A percentile compares a stretch with the other conserved stretches of the same genome.
Conservation (phyloP, 2,329 filamentous ascomycete species). For the Rutstroemia sp. region DNA sequence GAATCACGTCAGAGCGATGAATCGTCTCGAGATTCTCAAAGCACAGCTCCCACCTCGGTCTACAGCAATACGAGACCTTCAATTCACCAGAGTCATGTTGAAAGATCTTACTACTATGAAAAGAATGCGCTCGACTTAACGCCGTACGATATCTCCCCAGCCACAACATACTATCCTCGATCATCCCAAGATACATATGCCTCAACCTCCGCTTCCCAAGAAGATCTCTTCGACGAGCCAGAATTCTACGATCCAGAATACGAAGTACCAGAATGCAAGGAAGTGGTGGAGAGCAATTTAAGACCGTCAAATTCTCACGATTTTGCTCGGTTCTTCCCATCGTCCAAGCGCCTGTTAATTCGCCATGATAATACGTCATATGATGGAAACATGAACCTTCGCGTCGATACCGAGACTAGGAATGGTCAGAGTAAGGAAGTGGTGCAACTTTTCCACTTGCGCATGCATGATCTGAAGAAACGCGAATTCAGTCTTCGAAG, state of each 20-base stretch:
- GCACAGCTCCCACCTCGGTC: constrained; percentile 41
- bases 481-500: constrained; percentile 85
- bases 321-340: constrained; percentile 82
- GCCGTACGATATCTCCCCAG: constrained; percentile 20
- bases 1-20: constrained; percentile 38
- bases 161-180: constrained; percentile 27
- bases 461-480: constrained; percentile 83
- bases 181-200: constrained; percentile 62
- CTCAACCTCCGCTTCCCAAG: constrained; percentile 59
- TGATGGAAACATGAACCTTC: constrained; percentile 95
- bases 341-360: constrained; percentile 70
- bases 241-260: constrained; percentile 32
- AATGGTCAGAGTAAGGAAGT: constrained; percentile 51
- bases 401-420: constrained; percentile 69
- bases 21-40: constrained; percentile 37
- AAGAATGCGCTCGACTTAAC: not conserved
- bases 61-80: constrained; percentile 33
- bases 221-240: constrained; percentile 44
- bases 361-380: constrained; percentile 83
- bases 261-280: constrained; percentile 37
- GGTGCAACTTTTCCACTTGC: constrained; percentile 78
- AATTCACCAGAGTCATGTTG: constrained; percentile 14
- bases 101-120: constrained; percentile 13
- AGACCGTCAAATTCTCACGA: constrained; percentile 72
- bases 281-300: constrained; percentile 56